Base-by-base conservation (phyloP, 305 asterid genomes). In the Plantago lanceolata region DNA sequence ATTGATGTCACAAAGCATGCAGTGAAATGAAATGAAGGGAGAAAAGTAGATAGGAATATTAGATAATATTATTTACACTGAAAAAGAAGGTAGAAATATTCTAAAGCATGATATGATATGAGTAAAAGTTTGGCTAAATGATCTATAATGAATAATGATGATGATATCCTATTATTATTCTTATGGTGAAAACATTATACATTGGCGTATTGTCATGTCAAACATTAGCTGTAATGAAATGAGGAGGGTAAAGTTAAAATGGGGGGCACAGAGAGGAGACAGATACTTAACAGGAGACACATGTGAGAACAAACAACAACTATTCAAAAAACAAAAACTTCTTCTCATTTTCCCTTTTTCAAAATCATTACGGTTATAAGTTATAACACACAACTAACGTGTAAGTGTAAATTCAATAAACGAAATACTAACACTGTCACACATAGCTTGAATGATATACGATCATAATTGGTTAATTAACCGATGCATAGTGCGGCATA, bases 151-250 rank as follows among this genome's bases (percentile, higher is more conserved):
- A n/a, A 24, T 24, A 24, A 24, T 24, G 28, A 24, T 24, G 28
- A 24, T 24, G 28, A 24, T 24, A 24, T 24, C 28, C 3, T 24
- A n/a, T n/a, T 16, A 48, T 20, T 48, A 18, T 6, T 48, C 13
- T 17, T 9, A 6, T 49, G 7, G 16, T 15, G 52, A 48, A 48
- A 48, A 48, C 52, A 48, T 49, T n/a, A 4, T 4, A 31, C 37
- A 31, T 49, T 49, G 59, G 18, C 15, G 18, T 35, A 20, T 47
- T 74, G 79, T 71, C 75, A 51, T 75, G 60, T 75, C 76, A 60
- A 78, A 66, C 33, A 63, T 37, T 63, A 75, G 83, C 80, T 78
- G 78, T 69, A 55, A 66, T 59, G 68, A 75, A 66, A 71, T 72
- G 68, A 40, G 51, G 68, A 40, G 51, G 56, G 13, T 24, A 19